Evolutionary conservation across 495 filamentous ascomycete genomes (phyloP).

Genomic region (Clavariopsis aquatica): DNA sequence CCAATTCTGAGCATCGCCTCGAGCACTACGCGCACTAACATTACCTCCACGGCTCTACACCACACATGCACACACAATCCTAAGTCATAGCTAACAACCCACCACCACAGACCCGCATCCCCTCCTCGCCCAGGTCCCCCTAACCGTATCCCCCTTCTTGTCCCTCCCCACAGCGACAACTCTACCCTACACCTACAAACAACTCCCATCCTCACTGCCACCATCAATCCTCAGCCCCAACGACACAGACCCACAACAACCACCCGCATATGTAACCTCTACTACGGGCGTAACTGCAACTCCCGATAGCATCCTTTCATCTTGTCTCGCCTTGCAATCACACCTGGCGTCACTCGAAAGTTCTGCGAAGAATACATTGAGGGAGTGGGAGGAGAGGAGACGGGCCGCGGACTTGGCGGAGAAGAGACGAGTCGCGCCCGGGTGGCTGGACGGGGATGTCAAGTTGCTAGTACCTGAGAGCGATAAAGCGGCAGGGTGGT

Average conservation of each 20-base stretch:
- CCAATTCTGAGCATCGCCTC: no score
- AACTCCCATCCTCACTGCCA: slow-evolving; percentile 80
- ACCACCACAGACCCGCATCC: slow-evolving; percentile 68
- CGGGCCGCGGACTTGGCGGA: slow-evolving; percentile 80
- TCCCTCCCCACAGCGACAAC: slow-evolving; percentile 86
- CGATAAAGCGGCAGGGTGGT: slow-evolving; percentile 32
- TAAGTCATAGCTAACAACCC: slow-evolving; percentile 9
- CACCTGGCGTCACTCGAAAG: slow-evolving; percentile 66
- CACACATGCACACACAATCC: neutral
- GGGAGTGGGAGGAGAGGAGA: slow-evolving; percentile 69
- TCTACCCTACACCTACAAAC: slow-evolving; percentile 92
- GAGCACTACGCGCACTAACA: no score
- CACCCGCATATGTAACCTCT: slow-evolving; percentile 66
- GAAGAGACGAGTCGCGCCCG: slow-evolving; percentile 86
- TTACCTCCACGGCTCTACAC: no score
- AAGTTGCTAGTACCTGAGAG: slow-evolving; percentile 76
- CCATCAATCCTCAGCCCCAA: slow-evolving; percentile 63
- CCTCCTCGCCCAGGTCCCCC: slow-evolving; percentile 84
- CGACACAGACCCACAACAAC: slow-evolving; percentile 25
- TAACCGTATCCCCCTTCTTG: slow-evolving; percentile 93
- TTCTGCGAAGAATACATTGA: slow-evolving; percentile 65
- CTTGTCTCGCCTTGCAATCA: slow-evolving; percentile 73
- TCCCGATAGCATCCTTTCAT: slow-evolving; percentile 77
- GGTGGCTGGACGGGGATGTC: slow-evolving; percentile 90
- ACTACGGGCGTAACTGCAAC: slow-evolving; percentile 70